Base-by-base conservation (phyloP, 202 grass and related monocot species). In the Miscanthus sacchariflorus region DNA sequence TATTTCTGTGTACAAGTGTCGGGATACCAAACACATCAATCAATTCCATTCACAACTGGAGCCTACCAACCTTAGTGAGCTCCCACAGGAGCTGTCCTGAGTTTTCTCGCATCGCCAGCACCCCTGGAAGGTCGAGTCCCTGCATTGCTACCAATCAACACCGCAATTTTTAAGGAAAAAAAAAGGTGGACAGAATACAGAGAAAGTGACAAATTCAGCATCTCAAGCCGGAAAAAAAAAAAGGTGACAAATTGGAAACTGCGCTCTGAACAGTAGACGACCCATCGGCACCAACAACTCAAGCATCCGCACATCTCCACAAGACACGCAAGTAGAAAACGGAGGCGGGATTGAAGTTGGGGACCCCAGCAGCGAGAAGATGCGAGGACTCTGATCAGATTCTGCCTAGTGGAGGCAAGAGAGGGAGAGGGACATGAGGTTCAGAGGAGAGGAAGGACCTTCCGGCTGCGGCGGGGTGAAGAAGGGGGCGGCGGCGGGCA, bases 21-120 rank as follows among this genome's bases (percentile, higher is more conserved):
- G 7, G 10, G 35, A 43, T 38, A 56, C 0, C 74, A 58, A 78
- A 33, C n/a, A 49, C 4, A 10, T 50, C 56, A 76, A 48, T 48
- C 45, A 13, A 48, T 48, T 13, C 11, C 45, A 48, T 48, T 48
- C 45, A 48, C 45, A 48, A 48, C 45, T 48, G 45, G 12, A 48
- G 45, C 45, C 12, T 36, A 8, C 70, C 59, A 68, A 87, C 86
- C 86, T 82, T 68, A 82, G 58, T 33, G 78, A 43, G 44, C 43
- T 68, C 78, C 85, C 70, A 7, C 50, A 50, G 3, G 59, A 68
- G 14, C n/a, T 6, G 15, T 27, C 44, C 9, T 75, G 59, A 42
- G 30, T 43, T 42, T 27, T 87, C 21, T 82, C 70, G 4, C 78
- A 56, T 42, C 33, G 78, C 70, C 78, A 68, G 38, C 78, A 43